Conservation (phyloP, 495 filamentous ascomycete genomes). For the Aspergillus ellipticus region DNA sequence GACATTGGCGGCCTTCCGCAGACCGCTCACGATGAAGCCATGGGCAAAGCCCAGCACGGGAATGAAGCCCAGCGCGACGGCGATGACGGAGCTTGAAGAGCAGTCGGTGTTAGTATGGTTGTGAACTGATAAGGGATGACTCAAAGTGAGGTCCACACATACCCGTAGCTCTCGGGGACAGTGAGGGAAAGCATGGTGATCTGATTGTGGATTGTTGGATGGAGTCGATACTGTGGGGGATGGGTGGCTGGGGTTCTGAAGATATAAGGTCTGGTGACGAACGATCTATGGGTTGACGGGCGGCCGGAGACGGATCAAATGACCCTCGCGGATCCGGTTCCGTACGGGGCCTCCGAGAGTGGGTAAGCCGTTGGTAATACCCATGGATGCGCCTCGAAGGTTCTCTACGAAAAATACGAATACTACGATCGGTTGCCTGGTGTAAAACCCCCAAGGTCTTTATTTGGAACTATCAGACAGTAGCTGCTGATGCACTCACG, state of each 20-base stretch:
- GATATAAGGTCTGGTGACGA: neutral
- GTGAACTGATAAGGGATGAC: neutral
- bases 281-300: neutral
- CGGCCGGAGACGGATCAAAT: neutral
- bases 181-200: conserved; percentile 39
- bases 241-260: neutral
- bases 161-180: conserved; percentile 51
- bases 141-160: conserved; percentile 6
- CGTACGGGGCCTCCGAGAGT: neutral
- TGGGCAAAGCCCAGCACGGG: conserved; percentile 61
- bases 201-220: neutral
- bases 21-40: conserved; percentile 31
- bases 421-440: neutral
- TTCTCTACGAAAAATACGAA: neutral
- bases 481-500: neutral
- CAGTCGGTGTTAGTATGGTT: neutral
- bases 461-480: neutral
- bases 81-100: conserved; percentile 53
- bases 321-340: neutral
- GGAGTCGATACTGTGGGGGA: neutral
- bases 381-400: neutral
- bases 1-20: conserved; percentile 55
- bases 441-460: neutral
- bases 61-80: conserved; percentile 49
- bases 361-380: neutral